Conservation (phyloP, 805 yeast genomes). For the Grigorovia yakushimaensis region DNA sequence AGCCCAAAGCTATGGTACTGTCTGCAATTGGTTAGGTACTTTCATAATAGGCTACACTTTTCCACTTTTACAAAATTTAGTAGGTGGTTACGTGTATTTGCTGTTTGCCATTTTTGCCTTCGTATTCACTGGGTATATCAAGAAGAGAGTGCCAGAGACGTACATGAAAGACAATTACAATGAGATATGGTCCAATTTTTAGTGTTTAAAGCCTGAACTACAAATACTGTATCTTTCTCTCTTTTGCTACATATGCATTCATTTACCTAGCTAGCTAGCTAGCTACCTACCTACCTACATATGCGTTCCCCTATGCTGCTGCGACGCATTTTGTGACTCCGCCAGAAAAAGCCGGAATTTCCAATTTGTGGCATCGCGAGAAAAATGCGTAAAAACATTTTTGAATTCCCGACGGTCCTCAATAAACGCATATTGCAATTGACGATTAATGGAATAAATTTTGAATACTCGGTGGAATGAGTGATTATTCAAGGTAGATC, state of each 20-base stretch:
- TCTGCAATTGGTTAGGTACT: constrained; percentile 86
- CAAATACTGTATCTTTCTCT: too few relatives aligned
- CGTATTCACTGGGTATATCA: constrained; percentile 33
- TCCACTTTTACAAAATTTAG: constrained; percentile 53
- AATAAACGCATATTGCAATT: neutral
- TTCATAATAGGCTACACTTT: constrained; percentile 72
- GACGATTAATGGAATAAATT: neutral
- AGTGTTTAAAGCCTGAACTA: neutral
- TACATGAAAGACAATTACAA: constrained; percentile 14
- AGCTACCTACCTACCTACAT: too few relatives aligned
- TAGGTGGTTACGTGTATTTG: constrained; percentile 75
- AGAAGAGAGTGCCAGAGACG: constrained; percentile 24
- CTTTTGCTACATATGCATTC: too few relatives aligned
- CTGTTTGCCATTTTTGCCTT: constrained; percentile 56
- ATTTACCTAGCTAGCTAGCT: too few relatives aligned
- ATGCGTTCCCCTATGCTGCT: too few relatives aligned
- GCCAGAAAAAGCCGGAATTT: too few relatives aligned
- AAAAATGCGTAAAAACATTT: neutral
- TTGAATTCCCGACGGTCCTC: neutral
- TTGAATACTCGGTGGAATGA: neutral
- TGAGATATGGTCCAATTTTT: constrained; percentile 15
- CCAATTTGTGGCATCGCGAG: too few relatives aligned
- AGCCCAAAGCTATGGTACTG: constrained; percentile 90
- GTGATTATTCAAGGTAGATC: neutral
- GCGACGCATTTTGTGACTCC: too few relatives aligned